Base-by-base conservation (phyloP, 2,329 filamentous ascomycete species). In the Arthrobotrys sphaeroides region DNA sequence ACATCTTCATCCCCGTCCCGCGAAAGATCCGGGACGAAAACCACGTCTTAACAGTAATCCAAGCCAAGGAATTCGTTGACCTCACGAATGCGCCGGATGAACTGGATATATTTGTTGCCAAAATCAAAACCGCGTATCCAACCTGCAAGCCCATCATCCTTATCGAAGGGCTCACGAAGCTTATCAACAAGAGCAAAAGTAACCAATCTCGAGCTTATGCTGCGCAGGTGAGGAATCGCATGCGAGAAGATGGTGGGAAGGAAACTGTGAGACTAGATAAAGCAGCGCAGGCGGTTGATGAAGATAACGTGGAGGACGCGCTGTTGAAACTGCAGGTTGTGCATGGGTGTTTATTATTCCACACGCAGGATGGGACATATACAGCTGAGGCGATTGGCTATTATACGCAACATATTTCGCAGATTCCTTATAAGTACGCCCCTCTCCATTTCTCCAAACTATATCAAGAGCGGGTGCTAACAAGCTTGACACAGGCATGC, bases 321-420 rank as follows among this genome's bases (percentile, higher is more conserved):
- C 84, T 94, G 2, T 84, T 94, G 9, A 84, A 87, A 13, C 83
- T 94, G 3, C 91, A 94, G 81, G 85, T 94, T 4, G 82, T 86
- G 22, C 89, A 94, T 81, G 84, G 84, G 3, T 87, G 87, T 20
- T 83, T 92, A 2, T 88, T 94, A 47, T 90, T 93, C 80, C 90
- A 94, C 81, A 91, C 90, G 0, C 82, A 82, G 12, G 82, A 84
- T 1, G 79, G 86, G 0, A 80, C 87, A 0, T 90, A 93, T 79
- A 91, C 90, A 0, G 90, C 90, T 1, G 87, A 90, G 78, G 92
- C 91, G 90, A 88, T 94, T 28, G 84, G 86, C 28, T 85, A 87
- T 33, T 92, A 94, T 79, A 94, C 92, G 0, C 90, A 93, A 79
- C 90, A 94, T 80, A 89, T 94, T 55, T 91, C 90, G 5, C 91